Conservation (phyloP, 208 protist genomes). For the Leishmania braziliensis region DNA sequence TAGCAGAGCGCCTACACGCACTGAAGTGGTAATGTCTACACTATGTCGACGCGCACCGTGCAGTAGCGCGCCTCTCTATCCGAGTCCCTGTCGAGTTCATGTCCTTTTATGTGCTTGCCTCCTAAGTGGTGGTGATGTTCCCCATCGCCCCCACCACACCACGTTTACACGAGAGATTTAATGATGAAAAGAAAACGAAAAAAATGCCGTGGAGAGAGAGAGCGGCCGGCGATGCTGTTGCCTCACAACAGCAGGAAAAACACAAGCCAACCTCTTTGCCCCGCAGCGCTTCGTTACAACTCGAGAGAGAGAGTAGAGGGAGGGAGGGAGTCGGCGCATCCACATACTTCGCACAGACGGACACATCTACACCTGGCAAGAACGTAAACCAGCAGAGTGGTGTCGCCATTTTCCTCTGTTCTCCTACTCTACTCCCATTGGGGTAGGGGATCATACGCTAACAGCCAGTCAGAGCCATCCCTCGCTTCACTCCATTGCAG, state of each 20-base stretch:
- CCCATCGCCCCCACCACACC: not conserved
- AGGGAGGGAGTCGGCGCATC: not conserved
- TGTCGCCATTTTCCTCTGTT: not conserved
- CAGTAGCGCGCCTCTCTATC: not conserved
- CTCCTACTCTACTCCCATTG: conserved; percentile 33
- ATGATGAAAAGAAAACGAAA: not conserved
- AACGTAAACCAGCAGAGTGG: not conserved
- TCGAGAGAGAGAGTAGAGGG: not conserved
- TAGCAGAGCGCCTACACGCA: not conserved
- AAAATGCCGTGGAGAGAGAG: not conserved
- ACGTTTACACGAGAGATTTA: not conserved
- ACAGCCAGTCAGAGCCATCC: conserved; percentile 28
- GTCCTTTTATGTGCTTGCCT: not conserved
- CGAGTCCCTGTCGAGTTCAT: not conserved
- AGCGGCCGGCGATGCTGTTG: not conserved
- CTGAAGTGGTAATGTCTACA: not conserved
- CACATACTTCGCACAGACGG: not conserved
- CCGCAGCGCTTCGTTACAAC: not conserved
- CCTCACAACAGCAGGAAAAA: not conserved
- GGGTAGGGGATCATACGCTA: conserved; percentile 35
- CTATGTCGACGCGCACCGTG: not conserved
- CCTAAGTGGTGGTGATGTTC: not conserved
- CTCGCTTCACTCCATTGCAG: conserved; percentile 35
- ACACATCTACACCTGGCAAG: not conserved
- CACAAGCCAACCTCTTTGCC: not conserved